Evolutionary conservation across 257 asterid species (phyloP), one percentile per base, ranked within the genome.

Genomic region (Primulina eburnea): DNA sequence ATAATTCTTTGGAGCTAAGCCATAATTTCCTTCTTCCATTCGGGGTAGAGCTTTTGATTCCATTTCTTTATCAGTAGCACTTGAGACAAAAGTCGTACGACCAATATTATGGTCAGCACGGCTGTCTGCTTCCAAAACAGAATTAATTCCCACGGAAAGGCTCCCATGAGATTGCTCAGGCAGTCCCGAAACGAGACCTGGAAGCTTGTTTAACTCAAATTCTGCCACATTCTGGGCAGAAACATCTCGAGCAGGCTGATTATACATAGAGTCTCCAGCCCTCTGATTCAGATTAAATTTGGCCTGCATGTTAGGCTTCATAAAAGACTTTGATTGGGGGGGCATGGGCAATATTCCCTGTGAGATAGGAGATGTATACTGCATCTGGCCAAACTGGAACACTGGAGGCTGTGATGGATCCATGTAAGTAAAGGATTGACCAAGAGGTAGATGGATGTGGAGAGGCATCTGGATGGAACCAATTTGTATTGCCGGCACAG

Each of bases 401-500:
- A 85, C 70, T 11, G 93, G 87, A 61, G 95, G 85, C 77, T 84
- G 98, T 58, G 97, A 82, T 72, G 89, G 83, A 79, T 82, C 93
- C 73, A 85, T 64, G 72, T 84, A 95, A 63, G 97, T 53, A 71
- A 83, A 77, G 65, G 95, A 77, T 56, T 86, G 76, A 64, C 92
- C 97, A 66, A 86, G 75, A 69, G 91, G 79, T 73, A 86, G 87
- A 77, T 94, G 90, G 68, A 85, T 84, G 72, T 86, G 96, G 62
- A 94, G 89, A 74, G 99, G 99, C 97, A 94, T 94, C 85, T 91
- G 97, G 64, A 94, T 91, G 16, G 99, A 94, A 78, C 99, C 99
- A 75, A 94, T 94, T 88, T 94, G 99, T 80, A 94, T 94, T 18
- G 98, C 88, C 24, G 97, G 93, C 78, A 94, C 90, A 1, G 96